phyloP scores from a whole-genome alignment of 495 filamentous ascomycete genomes.

The Hypoxylon fuscum region DNA sequence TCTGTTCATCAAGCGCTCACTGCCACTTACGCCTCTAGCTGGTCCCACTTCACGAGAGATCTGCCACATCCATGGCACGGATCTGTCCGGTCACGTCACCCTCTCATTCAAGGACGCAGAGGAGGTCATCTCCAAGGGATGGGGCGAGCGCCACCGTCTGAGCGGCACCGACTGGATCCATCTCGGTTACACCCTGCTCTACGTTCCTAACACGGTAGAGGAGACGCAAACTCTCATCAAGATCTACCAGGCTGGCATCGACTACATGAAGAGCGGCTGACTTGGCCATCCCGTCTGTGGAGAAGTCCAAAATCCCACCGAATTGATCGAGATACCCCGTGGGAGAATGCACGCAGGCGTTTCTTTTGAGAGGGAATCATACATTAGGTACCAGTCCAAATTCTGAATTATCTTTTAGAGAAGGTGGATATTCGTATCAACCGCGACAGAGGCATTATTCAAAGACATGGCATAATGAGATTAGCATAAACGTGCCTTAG shows the following conservation, averaged over 20 bases:
- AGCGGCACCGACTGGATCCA: slow-evolving; percentile 60
- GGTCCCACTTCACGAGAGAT: slow-evolving; percentile 74
- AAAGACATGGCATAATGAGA: too few species aligned
- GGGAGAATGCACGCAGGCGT: too few species aligned
- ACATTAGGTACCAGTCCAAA: too few species aligned
- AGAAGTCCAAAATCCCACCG: too few species aligned
- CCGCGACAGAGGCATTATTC: too few species aligned
- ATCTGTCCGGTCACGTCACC: slow-evolving; percentile 76
- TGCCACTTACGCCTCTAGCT: slow-evolving; percentile 56
- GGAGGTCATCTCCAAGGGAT: slow-evolving; percentile 79
- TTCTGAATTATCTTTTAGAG: too few species aligned
- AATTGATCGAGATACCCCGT: too few species aligned
- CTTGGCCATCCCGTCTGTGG: too few species aligned
- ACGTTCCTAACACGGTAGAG: slow-evolving; percentile 31
- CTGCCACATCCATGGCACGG: slow-evolving; percentile 76
- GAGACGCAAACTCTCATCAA: slow-evolving; percentile 15
- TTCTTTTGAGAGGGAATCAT: too few species aligned
- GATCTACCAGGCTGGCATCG: slow-evolving; percentile 30
- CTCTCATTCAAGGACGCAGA: slow-evolving; percentile 80
- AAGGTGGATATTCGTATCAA: too few species aligned
- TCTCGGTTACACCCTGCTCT: slow-evolving; percentile 33
- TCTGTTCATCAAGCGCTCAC: slow-evolving; percentile 63
- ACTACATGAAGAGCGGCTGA: slow-evolving; percentile 32
- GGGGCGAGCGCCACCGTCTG: slow-evolving; percentile 84
- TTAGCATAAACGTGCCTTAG: too few species aligned